Evolutionary conservation across 345 rosid species (phyloP).

Genomic region (Durio zibethinus): DNA sequence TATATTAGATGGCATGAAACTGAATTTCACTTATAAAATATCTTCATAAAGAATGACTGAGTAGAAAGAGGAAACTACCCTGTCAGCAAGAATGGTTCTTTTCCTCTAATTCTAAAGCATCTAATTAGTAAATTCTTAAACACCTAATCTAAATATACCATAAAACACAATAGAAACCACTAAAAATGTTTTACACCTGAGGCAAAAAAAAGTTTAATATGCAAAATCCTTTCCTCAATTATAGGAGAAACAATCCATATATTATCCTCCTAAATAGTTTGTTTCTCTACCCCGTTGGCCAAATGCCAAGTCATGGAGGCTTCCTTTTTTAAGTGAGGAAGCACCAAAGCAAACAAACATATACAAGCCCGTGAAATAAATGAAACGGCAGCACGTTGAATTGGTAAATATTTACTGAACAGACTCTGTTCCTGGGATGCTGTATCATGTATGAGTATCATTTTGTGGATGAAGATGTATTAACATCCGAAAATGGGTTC

Average conservation of each 20-base stretch:
- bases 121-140: background rate
- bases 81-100: background rate
- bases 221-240: background rate
- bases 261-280: background rate
- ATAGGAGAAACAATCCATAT: no score
- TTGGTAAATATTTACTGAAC: background rate
- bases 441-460: background rate
- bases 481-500: background rate
- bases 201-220: background rate
- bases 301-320: background rate
- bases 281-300: background rate
- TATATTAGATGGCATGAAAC: background rate
- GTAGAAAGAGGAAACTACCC: background rate
- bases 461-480: background rate
- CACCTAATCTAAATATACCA: background rate
- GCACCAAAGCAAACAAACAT: background rate
- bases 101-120: background rate
- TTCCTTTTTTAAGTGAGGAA: background rate
- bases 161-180: background rate
- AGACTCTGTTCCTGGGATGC: background rate
- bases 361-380: background rate
- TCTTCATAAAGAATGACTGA: background rate
- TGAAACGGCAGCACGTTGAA: background rate
- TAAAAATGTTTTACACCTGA: background rate
- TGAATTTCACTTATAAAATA: background rate